Conservation (phyloP, 139 green algal genomes). For the Chlamydomonas sp. region DNA sequence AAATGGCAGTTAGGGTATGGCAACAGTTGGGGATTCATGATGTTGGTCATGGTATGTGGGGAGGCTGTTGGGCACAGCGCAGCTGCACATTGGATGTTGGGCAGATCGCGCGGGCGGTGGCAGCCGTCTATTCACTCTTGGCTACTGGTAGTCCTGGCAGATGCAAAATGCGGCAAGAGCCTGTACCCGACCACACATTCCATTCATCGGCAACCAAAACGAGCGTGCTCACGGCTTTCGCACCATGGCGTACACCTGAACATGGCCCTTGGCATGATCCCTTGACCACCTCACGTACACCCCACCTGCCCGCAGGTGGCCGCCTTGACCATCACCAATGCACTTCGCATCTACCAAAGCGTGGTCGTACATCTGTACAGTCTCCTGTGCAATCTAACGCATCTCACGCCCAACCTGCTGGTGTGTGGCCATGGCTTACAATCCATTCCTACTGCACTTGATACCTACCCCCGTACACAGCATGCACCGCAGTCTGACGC, state of each 20-base stretch:
- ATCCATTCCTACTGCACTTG: conserved; percentile 46
- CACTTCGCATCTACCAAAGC: neutral
- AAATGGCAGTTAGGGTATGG: neutral
- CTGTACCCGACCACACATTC: too few species aligned
- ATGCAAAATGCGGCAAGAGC: too few species aligned
- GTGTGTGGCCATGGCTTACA: too few species aligned
- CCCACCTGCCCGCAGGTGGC: neutral
- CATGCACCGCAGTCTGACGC: neutral
- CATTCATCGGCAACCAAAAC: too few species aligned
- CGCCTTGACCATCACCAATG: neutral
- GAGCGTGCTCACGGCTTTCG: too few species aligned
- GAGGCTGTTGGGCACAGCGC: neutral
- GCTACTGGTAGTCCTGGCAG: too few species aligned
- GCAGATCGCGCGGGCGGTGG: neutral
- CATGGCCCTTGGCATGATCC: too few species aligned
- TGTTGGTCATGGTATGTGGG: neutral
- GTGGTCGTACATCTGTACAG: neutral
- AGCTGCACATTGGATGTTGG: neutral
- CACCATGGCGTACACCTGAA: too few species aligned
- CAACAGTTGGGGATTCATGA: neutral
- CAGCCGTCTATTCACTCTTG: too few species aligned
- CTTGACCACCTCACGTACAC: too few species aligned
- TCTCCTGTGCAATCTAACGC: too few species aligned
- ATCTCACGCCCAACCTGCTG: neutral
- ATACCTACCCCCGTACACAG: neutral